A percentile compares a stretch with the other conserved stretches of the same genome.
Evolutionary conservation across 371 early-diverging fungal species (phyloP).

Genomic region (Saksenaea vasiformis): DNA sequence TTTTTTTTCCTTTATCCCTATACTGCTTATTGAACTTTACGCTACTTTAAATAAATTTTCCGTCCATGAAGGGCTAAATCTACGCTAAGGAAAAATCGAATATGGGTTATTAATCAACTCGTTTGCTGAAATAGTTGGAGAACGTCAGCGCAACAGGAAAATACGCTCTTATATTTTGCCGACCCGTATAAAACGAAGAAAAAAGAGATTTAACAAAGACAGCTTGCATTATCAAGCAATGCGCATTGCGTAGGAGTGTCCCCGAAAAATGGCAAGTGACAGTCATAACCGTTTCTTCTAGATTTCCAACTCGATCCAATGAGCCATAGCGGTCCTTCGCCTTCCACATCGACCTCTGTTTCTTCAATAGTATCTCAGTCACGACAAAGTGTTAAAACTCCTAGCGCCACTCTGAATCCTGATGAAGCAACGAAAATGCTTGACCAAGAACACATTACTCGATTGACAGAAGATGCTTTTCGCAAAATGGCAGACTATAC

Average conservation of each 20-base stretch:
- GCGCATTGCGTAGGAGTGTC: background rate
- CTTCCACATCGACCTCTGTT: background rate
- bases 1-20: too few species aligned
- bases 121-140: too few species aligned
- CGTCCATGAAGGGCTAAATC: too few species aligned
- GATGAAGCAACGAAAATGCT: conserved; percentile 40
- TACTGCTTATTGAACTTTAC: too few species aligned
- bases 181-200: too few species aligned
- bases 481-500: conserved; percentile 58
- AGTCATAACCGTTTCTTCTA: background rate
- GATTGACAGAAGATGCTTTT: conserved; percentile 60
- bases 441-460: conserved; percentile 52
- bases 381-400: background rate
- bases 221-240: background rate
- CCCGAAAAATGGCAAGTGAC: background rate
- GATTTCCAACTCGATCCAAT: background rate
- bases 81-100: too few species aligned
- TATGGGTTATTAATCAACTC: too few species aligned
- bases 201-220: too few species aligned
- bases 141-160: too few species aligned
- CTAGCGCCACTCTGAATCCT: conserved; percentile 22
- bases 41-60: too few species aligned
- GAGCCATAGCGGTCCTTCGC: background rate
- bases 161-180: too few species aligned
- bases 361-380: background rate